phyloP scores from a whole-genome alignment of 2,329 filamentous ascomycete species.

The Ophiostoma novo-ulmi region DNA sequence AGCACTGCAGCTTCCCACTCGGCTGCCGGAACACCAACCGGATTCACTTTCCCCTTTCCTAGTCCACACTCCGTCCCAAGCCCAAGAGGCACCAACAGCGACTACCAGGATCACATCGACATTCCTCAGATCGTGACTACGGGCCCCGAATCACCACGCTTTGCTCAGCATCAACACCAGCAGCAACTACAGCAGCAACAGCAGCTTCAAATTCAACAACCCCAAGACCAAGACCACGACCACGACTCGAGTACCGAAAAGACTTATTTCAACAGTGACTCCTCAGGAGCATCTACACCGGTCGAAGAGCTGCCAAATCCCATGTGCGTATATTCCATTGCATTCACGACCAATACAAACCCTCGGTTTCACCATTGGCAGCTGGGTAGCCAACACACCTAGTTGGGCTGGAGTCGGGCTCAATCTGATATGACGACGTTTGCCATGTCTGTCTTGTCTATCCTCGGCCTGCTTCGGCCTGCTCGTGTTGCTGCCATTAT shows the following conservation, averaged over 20 bases:
- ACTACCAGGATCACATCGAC: constrained; percentile 29
- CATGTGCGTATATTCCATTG: constrained; percentile 32
- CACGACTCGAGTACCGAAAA: constrained; percentile 29
- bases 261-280: constrained; percentile 39
- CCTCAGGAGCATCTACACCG: constrained; percentile 35
- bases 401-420: background rate
- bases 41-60: constrained; percentile 35
- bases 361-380: background rate
- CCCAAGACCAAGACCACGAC: background rate
- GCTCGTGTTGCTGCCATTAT: background rate
- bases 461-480: background rate
- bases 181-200: background rate
- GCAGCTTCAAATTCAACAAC: background rate
- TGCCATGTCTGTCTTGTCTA: background rate
- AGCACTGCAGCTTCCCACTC: constrained; percentile 42
- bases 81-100: constrained; percentile 1
- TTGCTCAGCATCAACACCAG: constrained; percentile 25
- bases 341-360: background rate
- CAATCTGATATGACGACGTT: background rate
- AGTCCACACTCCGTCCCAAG: constrained; percentile 7
- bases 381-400: background rate
- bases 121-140: constrained; percentile 35
- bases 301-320: constrained; percentile 31
- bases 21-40: constrained; percentile 40
- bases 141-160: constrained; percentile 30